Evolutionary conservation across 2,329 filamentous ascomycete species (phyloP), one percentile per base, ranked within the genome.

Genomic region (Chaetomium sp.): DNA sequence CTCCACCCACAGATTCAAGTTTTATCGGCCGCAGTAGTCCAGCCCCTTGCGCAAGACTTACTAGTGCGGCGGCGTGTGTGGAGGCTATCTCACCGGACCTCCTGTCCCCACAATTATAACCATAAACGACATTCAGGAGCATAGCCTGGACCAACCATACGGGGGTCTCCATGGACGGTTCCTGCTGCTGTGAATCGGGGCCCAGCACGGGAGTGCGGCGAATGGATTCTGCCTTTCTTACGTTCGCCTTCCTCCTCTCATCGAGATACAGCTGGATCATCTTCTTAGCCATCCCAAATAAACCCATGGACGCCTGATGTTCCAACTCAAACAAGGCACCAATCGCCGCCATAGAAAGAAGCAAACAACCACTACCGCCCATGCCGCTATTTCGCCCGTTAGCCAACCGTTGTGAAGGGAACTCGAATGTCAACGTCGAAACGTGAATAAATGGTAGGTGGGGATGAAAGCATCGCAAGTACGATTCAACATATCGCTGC

Each of bases 91-190:
- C 91, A 58, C 89, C 90, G 27, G 90, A 88, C 53, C 85, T 86
- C 73, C 95, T 92, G 69, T 97, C 92, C 40, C 89, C 90, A 68
- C 91, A 95, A 63, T 95, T 95, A 70, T 96, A 89, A 11, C 92
- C 92, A 68, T 96, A 97, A 12, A 96, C 88, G 40, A 97, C 89
- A 68, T 96, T 97, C 50, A 99, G 79, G 7, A 97, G 77, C 92
- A 97, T 97, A 0, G 92, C 90, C 71, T 97, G 94, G 12, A 97
- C 91, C 33, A 99, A 79, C 91, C 92, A 97, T 42, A 96, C 79
- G 0, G 92, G 92, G 2, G 91, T 92, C 62, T 89, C 84, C 41
- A 84, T 80, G 12, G 83, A 78, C 49, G 79, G 79, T 56, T 89
- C 86, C 53, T 76, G 72, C 14, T 71, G 68, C 45, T 78, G 74